Percentiles rank a stretch among this genome's conserved stretches.
These are phyloP conservation scores for Penicillium sp. DNA, from an alignment of 2,329 filamentous ascomycete genomes.

Conservation along the genomic window DNA sequence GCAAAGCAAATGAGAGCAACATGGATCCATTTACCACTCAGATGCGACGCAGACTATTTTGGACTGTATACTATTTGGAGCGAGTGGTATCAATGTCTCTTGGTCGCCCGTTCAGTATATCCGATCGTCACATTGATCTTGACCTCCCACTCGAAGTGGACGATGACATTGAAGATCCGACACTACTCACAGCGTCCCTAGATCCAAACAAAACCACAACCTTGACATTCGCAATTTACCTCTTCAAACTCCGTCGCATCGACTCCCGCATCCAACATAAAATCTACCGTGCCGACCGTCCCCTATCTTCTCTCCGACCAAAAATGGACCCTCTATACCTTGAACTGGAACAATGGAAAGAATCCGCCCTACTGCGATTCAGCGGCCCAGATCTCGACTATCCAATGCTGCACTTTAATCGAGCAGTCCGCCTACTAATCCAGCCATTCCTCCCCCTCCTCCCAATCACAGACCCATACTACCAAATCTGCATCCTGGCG, in stretches of 20 bases:
- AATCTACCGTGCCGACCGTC: constrained; percentile 51
- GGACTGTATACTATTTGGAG: constrained; percentile 53
- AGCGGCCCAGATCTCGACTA: constrained; percentile 45
- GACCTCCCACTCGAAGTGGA: constrained; percentile 46
- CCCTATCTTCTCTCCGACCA: constrained; percentile 43
- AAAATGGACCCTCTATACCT: constrained; percentile 48
- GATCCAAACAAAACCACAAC: constrained; percentile 30
- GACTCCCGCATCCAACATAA: constrained; percentile 52
- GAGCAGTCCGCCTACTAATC: constrained; percentile 49
- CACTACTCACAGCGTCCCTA: constrained; percentile 29
- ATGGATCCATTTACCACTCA: constrained; percentile 44
- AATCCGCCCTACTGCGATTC: constrained; percentile 33
- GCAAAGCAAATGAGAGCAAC: constrained; percentile 45
- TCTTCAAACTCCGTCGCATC: constrained; percentile 46
- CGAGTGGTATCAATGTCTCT: constrained; percentile 51
- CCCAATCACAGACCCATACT: constrained; percentile 46
- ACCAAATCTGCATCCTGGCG: constrained; percentile 40
- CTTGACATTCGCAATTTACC: constrained; percentile 43
- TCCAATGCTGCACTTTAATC: constrained; percentile 50
- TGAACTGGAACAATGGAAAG: constrained; percentile 49
- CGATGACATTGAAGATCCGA: constrained; percentile 40
- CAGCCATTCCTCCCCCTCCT: constrained; percentile 51
- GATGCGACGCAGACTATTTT: constrained; percentile 49
- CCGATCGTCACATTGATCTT: constrained; percentile 52
- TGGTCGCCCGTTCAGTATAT: constrained; percentile 50